Percentiles rank a stretch among this genome's conserved stretches.
Conservation (phyloP, 768 basidiomycete species). For the Rhizopogon roseolus region DNA sequence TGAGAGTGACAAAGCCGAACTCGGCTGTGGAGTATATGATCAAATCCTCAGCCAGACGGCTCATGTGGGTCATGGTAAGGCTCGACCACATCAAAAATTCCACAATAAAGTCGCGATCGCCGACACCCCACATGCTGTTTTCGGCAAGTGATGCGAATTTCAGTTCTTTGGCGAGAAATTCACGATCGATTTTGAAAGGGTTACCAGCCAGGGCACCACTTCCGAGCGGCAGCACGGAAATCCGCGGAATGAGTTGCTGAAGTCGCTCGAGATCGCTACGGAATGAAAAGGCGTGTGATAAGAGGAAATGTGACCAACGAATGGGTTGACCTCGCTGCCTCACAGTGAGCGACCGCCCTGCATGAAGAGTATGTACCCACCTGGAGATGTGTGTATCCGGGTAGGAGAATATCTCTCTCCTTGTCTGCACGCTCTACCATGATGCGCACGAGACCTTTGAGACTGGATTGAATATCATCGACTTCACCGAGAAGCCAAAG, state of each 20-base stretch:
- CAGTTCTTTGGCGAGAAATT: conserved; percentile 86
- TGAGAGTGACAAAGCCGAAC: conserved; percentile 94
- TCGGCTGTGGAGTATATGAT: conserved; percentile 97
- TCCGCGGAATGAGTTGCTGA: conserved; percentile 77
- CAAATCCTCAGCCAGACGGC: conserved; percentile 92
- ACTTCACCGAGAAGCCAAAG: conserved; percentile 89
- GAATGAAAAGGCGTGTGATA: conserved; percentile 94
- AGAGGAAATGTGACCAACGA: conserved; percentile 95
- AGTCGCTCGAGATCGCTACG: conserved; percentile 85
- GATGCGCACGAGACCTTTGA: conserved; percentile 79
- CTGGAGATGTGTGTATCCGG: conserved; percentile 98
- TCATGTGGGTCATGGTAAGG: conserved; percentile 89
- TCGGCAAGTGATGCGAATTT: conserved; percentile 86
- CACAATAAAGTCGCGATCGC: conserved; percentile 94
- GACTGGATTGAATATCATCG: conserved; percentile 53
- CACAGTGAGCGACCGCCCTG: neutral
- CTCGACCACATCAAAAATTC: conserved; percentile 98
- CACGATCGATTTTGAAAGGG: conserved; percentile 90
- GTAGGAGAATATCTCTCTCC: conserved; percentile 86
- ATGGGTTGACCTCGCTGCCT: conserved; percentile 93
- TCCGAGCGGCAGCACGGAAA: conserved; percentile 92
- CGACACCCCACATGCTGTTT: conserved; percentile 96
- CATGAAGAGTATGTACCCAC: conserved; percentile 33
- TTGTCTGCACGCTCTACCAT: conserved; percentile 91
- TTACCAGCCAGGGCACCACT: conserved; percentile 96